Evolutionary conservation across 1,284 basidiomycete species (phyloP).

Genomic region (Tilletia caries): DNA sequence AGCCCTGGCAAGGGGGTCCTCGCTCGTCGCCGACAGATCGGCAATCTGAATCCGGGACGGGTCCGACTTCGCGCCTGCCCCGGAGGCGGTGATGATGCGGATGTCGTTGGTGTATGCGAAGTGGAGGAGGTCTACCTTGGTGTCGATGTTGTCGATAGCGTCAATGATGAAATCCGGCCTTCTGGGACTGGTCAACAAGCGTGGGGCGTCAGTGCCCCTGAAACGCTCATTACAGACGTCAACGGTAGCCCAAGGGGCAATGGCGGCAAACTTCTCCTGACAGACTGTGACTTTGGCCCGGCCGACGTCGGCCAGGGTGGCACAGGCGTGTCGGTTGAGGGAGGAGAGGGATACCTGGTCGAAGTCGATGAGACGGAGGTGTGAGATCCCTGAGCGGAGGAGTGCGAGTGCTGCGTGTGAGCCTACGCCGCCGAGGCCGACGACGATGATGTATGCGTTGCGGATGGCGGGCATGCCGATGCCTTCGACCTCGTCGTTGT

Average conservation of each 20-base stretch:
- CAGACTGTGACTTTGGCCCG: constrained; percentile 84
- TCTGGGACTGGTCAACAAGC: constrained; percentile 18
- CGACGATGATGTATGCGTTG: constrained; percentile 72
- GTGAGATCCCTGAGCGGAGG: constrained; percentile 44
- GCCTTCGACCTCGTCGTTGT: constrained; percentile 65
- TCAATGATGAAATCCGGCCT: constrained; percentile 48
- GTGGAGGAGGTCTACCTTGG: constrained; percentile 62
- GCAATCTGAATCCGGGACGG: constrained; percentile 90
- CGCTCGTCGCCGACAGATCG: constrained; percentile 86
- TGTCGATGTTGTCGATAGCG: constrained; percentile 89
- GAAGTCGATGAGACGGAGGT: constrained; percentile 50
- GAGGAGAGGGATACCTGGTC: constrained; percentile 58
- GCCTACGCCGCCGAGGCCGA: constrained; percentile 94
- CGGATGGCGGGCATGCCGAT: constrained; percentile 80
- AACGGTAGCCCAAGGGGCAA: constrained; percentile 66
- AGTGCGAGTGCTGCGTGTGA: constrained; percentile 91
- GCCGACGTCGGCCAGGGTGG: constrained; percentile 85
- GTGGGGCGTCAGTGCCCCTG: constrained; percentile 29
- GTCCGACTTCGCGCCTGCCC: constrained; percentile 92
- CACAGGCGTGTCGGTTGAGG: constrained; percentile 75
- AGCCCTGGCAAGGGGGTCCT: constrained; percentile 88
- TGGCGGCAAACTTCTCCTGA: constrained; percentile 68
- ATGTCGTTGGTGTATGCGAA: constrained; percentile 47
- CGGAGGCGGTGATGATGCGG: constrained; percentile 81
- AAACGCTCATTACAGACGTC: constrained; percentile 56